Base-by-base conservation (phyloP, 83 land plant species). In the Picea abies region DNA sequence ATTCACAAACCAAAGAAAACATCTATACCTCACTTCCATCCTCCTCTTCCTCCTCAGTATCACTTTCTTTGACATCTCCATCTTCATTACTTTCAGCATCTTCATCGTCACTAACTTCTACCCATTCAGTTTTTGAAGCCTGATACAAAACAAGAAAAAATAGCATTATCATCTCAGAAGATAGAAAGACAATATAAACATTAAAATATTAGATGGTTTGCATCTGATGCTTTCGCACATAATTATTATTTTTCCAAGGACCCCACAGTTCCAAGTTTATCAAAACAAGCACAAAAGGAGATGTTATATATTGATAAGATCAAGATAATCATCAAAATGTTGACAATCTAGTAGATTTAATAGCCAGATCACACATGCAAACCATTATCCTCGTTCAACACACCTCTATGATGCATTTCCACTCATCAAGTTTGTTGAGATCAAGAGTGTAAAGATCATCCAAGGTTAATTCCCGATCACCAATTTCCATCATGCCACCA, bases 401-500 rank as follows among this genome's bases (percentile, higher is more conserved):
- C 17, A 95, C 99, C 93, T 92, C 93, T 80, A 94, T 93, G 14
- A 98, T 80, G 87, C 99, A 94, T 83, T 93, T 98, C 99, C 99
- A 98, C 81, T 98, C 93, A 91, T 98, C 99, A 32, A 98, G 92
- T 89, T 98, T 98, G 82, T 93, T 93, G 65, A 98, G 94, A 85
- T 98, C 98, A 29, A 98, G 90, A 11, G 87, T 76, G 82, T 94
- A 94, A 25, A 98, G 81, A 86, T 98, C 99, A 90, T 98, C 99
- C 80, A 98, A 92, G 15, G 97, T 98, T 67, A 98, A 90, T 84
- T 96, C 99, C 66, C 82, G 88, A 86, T 97, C 99, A 81, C 92
- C 98, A 76, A 90, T 73, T 87, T 97, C 99, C 97, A 95, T 94
- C 94, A 93, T 92, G 62, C 99, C 99, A 64, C 99, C 99, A 89